Conservation (phyloP, 805 yeast genomes). For the Candida ascalaphidarum region DNA sequence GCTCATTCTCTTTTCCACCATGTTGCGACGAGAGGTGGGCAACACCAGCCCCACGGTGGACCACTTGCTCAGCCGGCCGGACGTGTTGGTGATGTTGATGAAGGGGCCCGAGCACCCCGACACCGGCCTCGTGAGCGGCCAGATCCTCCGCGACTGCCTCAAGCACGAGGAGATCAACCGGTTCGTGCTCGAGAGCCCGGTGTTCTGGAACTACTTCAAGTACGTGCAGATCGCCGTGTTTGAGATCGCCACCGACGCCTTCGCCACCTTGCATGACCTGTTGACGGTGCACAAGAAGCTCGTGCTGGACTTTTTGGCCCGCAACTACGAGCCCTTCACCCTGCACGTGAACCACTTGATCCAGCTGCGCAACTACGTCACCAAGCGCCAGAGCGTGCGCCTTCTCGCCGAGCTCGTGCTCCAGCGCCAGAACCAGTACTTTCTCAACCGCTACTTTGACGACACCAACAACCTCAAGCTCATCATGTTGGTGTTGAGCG, state of each 20-base stretch:
- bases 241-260: conserved; percentile 86
- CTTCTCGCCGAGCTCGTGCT: conserved; percentile 65
- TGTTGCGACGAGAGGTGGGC: conserved; percentile 72
- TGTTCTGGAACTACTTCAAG: conserved; percentile 76
- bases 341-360: conserved; percentile 59
- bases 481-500: conserved; percentile 79
- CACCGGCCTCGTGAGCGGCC: conserved; percentile 64
- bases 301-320: conserved; percentile 61
- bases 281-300: conserved; percentile 61
- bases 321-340: conserved; percentile 52
- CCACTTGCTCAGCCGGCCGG: conserved; percentile 59
- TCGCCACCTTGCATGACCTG: conserved; percentile 65
- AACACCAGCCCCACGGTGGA: conserved; percentile 81
- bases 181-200: conserved; percentile 48
- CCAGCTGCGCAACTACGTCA: conserved; percentile 76
- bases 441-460: conserved; percentile 72
- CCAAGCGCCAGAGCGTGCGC: conserved; percentile 83
- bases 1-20: conserved; percentile 58
- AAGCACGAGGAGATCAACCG: conserved; percentile 65
- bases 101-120: conserved; percentile 70
- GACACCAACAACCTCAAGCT: conserved; percentile 77
- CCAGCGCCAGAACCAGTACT: conserved; percentile 57
- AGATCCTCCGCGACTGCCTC: conserved; percentile 77
- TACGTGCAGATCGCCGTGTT: conserved; percentile 71
- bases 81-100: conserved; percentile 52